These are phyloP conservation scores for Omphalotus guepiniiformis DNA, from an alignment of 768 basidiomycete species.

Conservation along the genomic window DNA sequence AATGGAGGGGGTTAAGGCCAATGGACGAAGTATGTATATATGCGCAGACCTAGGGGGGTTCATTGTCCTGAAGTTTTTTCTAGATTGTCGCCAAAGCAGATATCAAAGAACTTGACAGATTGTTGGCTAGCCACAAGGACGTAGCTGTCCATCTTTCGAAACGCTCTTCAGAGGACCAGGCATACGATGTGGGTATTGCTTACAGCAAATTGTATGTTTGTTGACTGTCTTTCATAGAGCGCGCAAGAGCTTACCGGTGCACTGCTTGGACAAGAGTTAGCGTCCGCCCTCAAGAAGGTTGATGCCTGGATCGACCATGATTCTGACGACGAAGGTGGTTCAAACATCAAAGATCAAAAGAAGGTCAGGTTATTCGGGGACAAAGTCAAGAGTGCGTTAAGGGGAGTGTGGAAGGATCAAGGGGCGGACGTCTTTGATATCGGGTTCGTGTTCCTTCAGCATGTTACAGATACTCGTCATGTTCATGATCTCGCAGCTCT, in stretches of 20 bases:
- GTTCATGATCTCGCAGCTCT: conserved; percentile 38
- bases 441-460: conserved; percentile 44
- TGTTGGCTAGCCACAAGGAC: conserved; percentile 60
- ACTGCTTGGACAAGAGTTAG: conserved; percentile 79
- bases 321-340: conserved; percentile 18
- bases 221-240: conserved; percentile 45
- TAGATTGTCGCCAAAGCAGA: conserved; percentile 55
- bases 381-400: conserved; percentile 58
- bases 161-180: conserved; percentile 73
- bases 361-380: conserved; percentile 47
- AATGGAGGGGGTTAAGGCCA: conserved; percentile 42
- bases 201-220: not conserved
- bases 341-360: conserved; percentile 23
- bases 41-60: not conserved
- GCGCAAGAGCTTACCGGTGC: conserved; percentile 79
- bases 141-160: conserved; percentile 66
- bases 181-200: conserved; percentile 59
- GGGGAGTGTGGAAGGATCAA: conserved; percentile 70
- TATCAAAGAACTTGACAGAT: conserved; percentile 47
- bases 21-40: conserved; percentile 61
- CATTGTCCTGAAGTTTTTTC: not conserved
- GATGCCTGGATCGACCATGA: conserved; percentile 44
- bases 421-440: conserved; percentile 75
- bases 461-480: not conserved
- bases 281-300: conserved; percentile 59